Base-by-base conservation (phyloP, 495 filamentous ascomycete species). In the Zalerion maritima region DNA sequence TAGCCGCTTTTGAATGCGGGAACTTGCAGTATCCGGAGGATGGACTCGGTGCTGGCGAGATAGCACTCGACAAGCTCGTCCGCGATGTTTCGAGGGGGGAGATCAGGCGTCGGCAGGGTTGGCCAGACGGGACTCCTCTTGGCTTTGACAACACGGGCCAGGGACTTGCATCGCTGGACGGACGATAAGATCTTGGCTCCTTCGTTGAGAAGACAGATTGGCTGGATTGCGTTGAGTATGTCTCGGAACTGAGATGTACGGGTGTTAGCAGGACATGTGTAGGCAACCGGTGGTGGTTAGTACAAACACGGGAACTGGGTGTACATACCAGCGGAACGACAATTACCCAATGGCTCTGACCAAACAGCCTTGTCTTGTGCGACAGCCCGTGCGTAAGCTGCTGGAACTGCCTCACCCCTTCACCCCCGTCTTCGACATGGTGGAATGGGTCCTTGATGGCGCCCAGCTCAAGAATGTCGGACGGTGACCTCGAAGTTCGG, bases 291-390 rank as follows among this genome's bases (percentile, higher is more conserved):
- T 13, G 3, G 18, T 25, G 13, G 31, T 2, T 7, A 17, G 15
- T 18, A 28, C 9, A 6, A 12, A 3, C 17, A 9, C 10, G 26
- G 4, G 21, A 14, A 14, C 4, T 2, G 6, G 9, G 2, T 13
- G 9, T 10, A 49, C 58, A 33, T 58, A 71, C 71, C 34, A 54
- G 42, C 19, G 55, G 47, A 12, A 57, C 46, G 2, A 57, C 58
- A 26, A 60, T 54, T 34, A 67, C 60, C 68, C 65, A 67, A 38
- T 69, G 64, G 34, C 63, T 69, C 14, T 64, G 57, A 2, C 64
- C 67, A 35, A 67, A 59, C 5, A 70, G 44, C 3, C 64, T 41
- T 0, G 58, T 53, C 40, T 72, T 73, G 21, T n/a, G n/a, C n/a
- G n/a, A n/a, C n/a, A n/a, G n/a, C n/a, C n/a, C n/a, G n/a, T n/a